These are phyloP conservation scores for Camellia lanceoleosa DNA, from an alignment of 148 eudicot genomes.

Conservation along the genomic window DNA sequence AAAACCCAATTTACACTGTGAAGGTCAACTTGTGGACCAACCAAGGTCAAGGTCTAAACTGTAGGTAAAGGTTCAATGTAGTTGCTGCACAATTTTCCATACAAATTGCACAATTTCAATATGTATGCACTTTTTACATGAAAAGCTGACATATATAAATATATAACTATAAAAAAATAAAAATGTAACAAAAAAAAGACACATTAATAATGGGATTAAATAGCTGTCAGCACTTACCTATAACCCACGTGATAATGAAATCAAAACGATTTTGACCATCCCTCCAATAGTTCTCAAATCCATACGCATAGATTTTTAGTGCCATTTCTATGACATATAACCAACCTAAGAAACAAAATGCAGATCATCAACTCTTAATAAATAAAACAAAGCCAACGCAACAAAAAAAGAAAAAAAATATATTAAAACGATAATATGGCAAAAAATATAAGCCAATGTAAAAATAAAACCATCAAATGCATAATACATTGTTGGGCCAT, in stretches of 20 bases:
- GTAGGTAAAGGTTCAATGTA: too few relatives aligned
- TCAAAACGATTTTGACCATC: constrained; percentile 95
- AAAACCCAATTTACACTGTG: too few relatives aligned
- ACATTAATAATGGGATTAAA: neutral
- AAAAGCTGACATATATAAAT: too few relatives aligned
- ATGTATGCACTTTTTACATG: neutral
- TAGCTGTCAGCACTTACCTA: constrained; percentile 45
- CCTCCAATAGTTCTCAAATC: constrained; percentile 94
- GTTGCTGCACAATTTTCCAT: neutral
- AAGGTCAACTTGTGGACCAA: too few relatives aligned
- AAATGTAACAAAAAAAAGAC: neutral
- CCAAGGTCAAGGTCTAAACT: too few relatives aligned
- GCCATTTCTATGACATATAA: constrained; percentile 88
- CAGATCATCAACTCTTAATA: neutral
- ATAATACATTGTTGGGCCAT: neutral
- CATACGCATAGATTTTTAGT: constrained; percentile 73
- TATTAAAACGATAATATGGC: neutral
- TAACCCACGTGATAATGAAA: constrained; percentile 84
- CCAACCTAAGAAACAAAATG: constrained; percentile 61
- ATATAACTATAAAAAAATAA: neutral
- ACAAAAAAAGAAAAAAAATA: neutral
- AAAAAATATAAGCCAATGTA: neutral
- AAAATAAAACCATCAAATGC: neutral
- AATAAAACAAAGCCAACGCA: neutral
- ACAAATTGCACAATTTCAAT: neutral